A percentile compares a stretch with the other conserved stretches of the same genome.
These are phyloP conservation scores for Arabis hirsuta DNA, from an alignment of 345 rosid species.

Conservation along the genomic window DNA sequence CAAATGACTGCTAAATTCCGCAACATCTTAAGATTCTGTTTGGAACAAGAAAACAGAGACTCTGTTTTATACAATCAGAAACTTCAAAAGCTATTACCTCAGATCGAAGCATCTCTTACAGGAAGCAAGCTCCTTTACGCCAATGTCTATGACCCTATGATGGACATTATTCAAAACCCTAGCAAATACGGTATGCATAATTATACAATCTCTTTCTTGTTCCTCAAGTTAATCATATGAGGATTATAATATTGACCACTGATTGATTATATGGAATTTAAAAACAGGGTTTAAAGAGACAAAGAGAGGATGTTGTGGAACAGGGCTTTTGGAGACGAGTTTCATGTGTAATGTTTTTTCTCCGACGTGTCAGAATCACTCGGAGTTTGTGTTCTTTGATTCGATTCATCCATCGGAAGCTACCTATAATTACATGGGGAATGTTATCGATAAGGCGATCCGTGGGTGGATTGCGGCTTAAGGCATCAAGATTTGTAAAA, in stretches of 20 bases:
- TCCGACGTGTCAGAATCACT: slow-evolving; percentile 44
- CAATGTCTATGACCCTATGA: slow-evolving; percentile 45
- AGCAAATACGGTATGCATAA: slow-evolving; percentile 48
- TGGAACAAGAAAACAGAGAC: slow-evolving; percentile 55
- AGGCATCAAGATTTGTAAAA: slow-evolving; percentile 6
- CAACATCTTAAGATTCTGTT: slow-evolving; percentile 37
- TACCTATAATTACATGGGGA: slow-evolving; percentile 39
- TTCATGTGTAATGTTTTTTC: slow-evolving; percentile 46
- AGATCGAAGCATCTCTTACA: slow-evolving; percentile 45
- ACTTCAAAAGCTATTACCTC: slow-evolving; percentile 46
- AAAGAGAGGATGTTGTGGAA: slow-evolving; percentile 57
- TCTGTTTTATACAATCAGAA: slow-evolving; percentile 52
- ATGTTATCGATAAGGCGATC: slow-evolving; percentile 10
- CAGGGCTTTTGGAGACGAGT: slow-evolving; percentile 45
- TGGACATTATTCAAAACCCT: slow-evolving; percentile 54
- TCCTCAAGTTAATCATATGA: background rate
- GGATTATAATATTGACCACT: background rate
- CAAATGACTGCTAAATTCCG: slow-evolving; percentile 47
- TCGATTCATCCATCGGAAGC: slow-evolving; percentile 55
- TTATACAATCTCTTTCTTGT: slow-evolving; percentile 15
- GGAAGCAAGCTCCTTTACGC: slow-evolving; percentile 49
- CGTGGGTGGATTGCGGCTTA: slow-evolving; percentile 21
- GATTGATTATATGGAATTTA: background rate
- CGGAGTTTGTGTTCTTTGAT: slow-evolving; percentile 57
- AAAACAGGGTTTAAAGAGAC: slow-evolving; percentile 52